Base-by-base conservation (phyloP, 2,329 filamentous ascomycete species). In the Ceratocystiopsis minuta region DNA sequence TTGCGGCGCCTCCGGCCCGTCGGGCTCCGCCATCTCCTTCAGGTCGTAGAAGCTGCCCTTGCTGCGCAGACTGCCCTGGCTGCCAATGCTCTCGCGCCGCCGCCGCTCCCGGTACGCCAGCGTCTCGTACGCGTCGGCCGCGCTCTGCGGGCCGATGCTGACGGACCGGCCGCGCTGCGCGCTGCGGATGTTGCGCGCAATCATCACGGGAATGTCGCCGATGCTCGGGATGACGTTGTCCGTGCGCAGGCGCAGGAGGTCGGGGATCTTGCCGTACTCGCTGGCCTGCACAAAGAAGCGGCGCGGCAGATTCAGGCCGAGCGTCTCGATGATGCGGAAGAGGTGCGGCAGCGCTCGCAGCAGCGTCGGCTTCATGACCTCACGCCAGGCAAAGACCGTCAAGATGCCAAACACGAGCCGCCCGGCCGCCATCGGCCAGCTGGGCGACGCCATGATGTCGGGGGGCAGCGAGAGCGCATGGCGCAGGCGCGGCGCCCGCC, bases 41-140 rank as follows among this genome's bases (percentile, higher is more conserved):
- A 69, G 54, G 37, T 67, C 65, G 34, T 55, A 48, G 38, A 63
- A 53, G 49, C 65, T 68, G 16, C 54, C 51, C 51, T 61, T 67
- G 49, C 59, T 62, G 48, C 58, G 59, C 32, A 68, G 43, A 46
- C 62, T 64, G n/a, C 61, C 59, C 42, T 71, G 66, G 53, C 69
- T 68, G 44, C 62, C 45, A 36, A 72, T 57, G 56, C 71, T 69
- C 60, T 75, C 71, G 31, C 69, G 57, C 28, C 71, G 60, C 43
- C 65, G 61, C 17, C 70, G 60, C 53, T 94, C 85, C 16, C 88
- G 78, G 55, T 94, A 94, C 6, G 88, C 90, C 39, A 98, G 67
- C 16, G 86, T 85, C 63, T 98, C 90, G 60, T 95, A 94, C 18
- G 86, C 90, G 61, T 98, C 90, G 2, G 90, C 90, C 46, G 87